These are phyloP conservation scores for Stemphylium vesicarium DNA, from an alignment of 2,329 filamentous ascomycete species.

Conservation along the genomic window DNA sequence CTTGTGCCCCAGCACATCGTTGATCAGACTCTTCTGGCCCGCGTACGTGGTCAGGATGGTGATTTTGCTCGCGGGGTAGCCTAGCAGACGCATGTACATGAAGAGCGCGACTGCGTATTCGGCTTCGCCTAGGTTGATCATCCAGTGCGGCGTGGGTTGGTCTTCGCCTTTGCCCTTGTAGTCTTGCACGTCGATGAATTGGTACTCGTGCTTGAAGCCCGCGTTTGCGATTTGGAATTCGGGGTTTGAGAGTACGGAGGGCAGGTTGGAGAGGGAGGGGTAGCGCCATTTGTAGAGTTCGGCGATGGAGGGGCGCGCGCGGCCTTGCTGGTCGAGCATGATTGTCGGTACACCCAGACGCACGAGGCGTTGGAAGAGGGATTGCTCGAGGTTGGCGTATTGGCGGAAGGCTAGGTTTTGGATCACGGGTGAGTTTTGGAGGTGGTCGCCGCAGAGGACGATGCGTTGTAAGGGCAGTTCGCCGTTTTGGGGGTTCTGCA, in stretches of 20 bases:
- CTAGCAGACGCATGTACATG: slow-evolving; percentile 96
- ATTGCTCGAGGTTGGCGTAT: slow-evolving; percentile 96
- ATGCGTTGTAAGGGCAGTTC: slow-evolving; percentile 82
- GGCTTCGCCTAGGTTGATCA: slow-evolving; percentile 95
- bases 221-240: slow-evolving; percentile 86
- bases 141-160: slow-evolving; percentile 91
- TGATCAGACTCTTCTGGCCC: slow-evolving; percentile 86
- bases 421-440: slow-evolving; percentile 95
- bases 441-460: slow-evolving; percentile 91
- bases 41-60: slow-evolving; percentile 93
- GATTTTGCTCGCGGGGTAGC: slow-evolving; percentile 84
- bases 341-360: slow-evolving; percentile 91
- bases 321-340: slow-evolving; percentile 90
- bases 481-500: slow-evolving; percentile 80
- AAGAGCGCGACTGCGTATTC: slow-evolving; percentile 96
- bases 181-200: slow-evolving; percentile 94
- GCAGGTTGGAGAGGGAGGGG: slow-evolving; percentile 76
- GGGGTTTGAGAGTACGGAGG: slow-evolving; percentile 69
- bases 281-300: slow-evolving; percentile 95
- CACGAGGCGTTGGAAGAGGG: slow-evolving; percentile 88
- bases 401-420: slow-evolving; percentile 93
- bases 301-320: slow-evolving; percentile 85
- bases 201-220: slow-evolving; percentile 91
- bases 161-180: slow-evolving; percentile 90
- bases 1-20: slow-evolving; percentile 81